Conservation (phyloP, 371 early-diverging fungal genomes). For the Rhizopus sp. region DNA sequence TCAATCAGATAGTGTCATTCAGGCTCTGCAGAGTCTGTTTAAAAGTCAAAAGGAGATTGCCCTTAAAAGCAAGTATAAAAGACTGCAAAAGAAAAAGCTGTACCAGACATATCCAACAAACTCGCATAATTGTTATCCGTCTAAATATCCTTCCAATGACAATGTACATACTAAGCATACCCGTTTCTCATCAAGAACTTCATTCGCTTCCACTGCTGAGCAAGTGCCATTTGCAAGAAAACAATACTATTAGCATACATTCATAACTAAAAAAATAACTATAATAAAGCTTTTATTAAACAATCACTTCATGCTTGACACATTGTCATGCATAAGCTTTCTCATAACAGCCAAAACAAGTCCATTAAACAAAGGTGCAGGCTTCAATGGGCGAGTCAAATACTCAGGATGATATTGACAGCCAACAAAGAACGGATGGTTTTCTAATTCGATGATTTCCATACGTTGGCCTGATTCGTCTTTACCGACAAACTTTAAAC, state of each 20-base stretch:
- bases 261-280: too few species aligned
- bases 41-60: slow-evolving; percentile 18
- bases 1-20: slow-evolving; percentile 4
- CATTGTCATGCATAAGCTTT: slow-evolving; percentile 19
- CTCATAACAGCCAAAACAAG: slow-evolving; percentile 85
- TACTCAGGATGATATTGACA: slow-evolving; percentile 99
- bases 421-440: slow-evolving; percentile 97
- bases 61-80: slow-evolving; percentile 11
- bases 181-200: not conserved
- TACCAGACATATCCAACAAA: not conserved
- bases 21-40: slow-evolving; percentile 16
- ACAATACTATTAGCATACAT: not conserved
- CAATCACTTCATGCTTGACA: too few species aligned
- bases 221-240: not conserved
- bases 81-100: slow-evolving; percentile 1
- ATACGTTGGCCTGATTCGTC: slow-evolving; percentile 95
- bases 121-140: not conserved
- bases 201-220: not conserved
- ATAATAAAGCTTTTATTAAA: too few species aligned
- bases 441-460: slow-evolving; percentile 93
- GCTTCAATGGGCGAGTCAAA: slow-evolving; percentile 91
- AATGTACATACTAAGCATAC: not conserved
- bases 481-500: slow-evolving; percentile 91
- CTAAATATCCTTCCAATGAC: not conserved
- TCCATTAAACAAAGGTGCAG: slow-evolving; percentile 93